A percentile compares a stretch with the other conserved stretches of the same genome.
Conservation (phyloP, 768 basidiomycete species). For the Pisolithus marmoratus region DNA sequence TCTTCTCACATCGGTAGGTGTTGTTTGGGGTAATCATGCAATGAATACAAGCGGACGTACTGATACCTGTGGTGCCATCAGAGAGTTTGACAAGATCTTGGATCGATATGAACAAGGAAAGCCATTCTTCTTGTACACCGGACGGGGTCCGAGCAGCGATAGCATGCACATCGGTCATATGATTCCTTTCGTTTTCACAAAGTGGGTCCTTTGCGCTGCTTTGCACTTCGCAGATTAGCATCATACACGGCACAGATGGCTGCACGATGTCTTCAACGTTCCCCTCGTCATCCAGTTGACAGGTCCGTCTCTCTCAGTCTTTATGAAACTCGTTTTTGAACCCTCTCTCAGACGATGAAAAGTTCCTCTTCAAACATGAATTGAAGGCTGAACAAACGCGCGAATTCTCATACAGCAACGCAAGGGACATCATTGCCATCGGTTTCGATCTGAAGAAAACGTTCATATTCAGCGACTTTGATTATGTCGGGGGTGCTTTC, state of each 20-base stretch:
- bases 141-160: conserved; percentile 92
- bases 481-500: conserved; percentile 86
- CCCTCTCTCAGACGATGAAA: conserved; percentile 80
- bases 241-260: conserved; percentile 54
- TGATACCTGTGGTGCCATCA: conserved; percentile 26
- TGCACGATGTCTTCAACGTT: conserved; percentile 93
- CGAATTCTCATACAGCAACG: conserved; percentile 76
- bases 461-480: conserved; percentile 94
- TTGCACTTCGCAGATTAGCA: conserved; percentile 1
- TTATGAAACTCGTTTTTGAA: neutral
- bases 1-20: conserved; percentile 92
- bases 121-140: conserved; percentile 97
- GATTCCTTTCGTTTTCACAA: conserved; percentile 96
- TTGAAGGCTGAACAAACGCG: conserved; percentile 86
- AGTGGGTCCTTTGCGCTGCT: conserved; percentile 45
- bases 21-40: neutral
- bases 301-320: conserved; percentile 39
- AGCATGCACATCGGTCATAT: conserved; percentile 98
- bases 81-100: conserved; percentile 89
- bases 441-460: conserved; percentile 90
- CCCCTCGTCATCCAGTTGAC: conserved; percentile 95
- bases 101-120: conserved; percentile 96
- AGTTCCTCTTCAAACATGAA: conserved; percentile 96
- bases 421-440: conserved; percentile 95
- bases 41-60: neutral